Base-by-base conservation (phyloP, 257 asterid species). In the Lantana camara region DNA sequence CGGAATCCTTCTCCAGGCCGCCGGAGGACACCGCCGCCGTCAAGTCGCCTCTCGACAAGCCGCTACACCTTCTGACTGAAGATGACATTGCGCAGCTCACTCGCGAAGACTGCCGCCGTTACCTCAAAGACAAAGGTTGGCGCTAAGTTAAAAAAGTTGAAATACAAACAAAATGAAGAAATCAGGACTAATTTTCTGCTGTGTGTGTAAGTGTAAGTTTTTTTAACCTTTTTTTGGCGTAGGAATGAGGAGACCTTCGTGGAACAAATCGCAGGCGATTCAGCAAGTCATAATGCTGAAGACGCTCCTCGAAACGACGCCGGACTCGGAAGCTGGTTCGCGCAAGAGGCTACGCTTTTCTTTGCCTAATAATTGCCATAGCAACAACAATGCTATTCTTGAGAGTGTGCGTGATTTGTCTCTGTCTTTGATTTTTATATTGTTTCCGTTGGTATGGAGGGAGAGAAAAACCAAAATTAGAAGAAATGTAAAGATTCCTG, bases 221-320 rank as follows among this genome's bases (percentile, higher is more conserved):
- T 38, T 13, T 21, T 8, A 15, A 41, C 7, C 9, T 4, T 3
- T 9, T 60, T 23, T 45, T 37, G 64, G 44, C 34, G 67, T 74
- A 94, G 99, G 99, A 44, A 94, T 94, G 99, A 84, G 99, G 80
- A 85, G 89, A 66, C 99, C 97, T 22, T 94, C 99, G 38, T 94
- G 97, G 99, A 94, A 94, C 85, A 94, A 94, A 79, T 94, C 97
- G 20, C 99, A 94, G 80, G 99, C 99, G 81, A 90, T 94, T 85
- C 97, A 94, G 84, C 99, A 94, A 69, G 97, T 94, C 38, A 86
- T 90, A 63, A 90, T 88, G 72, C 89, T 94, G 58, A 94, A 94
- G 80, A 75, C 74, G 72, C 96, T 94, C 59, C 89, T 88, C 3
- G 99, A 90, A 71, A 44, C 92, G 64, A 50, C 92, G 44, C 80